These are phyloP conservation scores for Boletus reticuloceps DNA, from an alignment of 768 basidiomycete species.

Conservation along the genomic window DNA sequence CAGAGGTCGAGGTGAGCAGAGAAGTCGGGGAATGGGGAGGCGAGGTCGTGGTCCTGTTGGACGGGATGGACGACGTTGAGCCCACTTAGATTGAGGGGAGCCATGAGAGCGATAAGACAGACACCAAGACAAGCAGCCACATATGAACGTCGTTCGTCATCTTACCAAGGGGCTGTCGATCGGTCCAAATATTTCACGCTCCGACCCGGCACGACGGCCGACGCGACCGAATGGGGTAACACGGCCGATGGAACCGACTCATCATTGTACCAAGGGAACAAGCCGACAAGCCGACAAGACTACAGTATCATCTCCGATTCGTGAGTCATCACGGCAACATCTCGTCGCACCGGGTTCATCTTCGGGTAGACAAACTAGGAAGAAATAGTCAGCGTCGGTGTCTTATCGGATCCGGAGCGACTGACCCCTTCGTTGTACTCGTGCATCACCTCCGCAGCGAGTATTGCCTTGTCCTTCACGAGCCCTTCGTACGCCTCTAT, in stretches of 20 bases:
- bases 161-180: too few relatives aligned
- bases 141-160: not conserved
- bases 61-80: conserved; percentile 74
- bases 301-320: conserved; percentile 60
- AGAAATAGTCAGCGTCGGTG: not conserved
- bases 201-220: too few relatives aligned
- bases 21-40: conserved; percentile 68
- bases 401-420: conserved; percentile 7
- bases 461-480: conserved; percentile 71
- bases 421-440: conserved; percentile 80
- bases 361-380: conserved; percentile 81
- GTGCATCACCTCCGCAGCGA: conserved; percentile 77
- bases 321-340: conserved; percentile 84
- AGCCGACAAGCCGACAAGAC: not conserved
- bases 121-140: conserved; percentile 13
- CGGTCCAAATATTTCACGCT: too few relatives aligned
- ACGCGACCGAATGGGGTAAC: too few relatives aligned
- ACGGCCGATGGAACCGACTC: too few relatives aligned
- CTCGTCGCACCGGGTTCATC: conserved; percentile 69
- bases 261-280: not conserved
- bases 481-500: conserved; percentile 51
- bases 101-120: conserved; percentile 36
- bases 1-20: conserved; percentile 78
- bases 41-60: conserved; percentile 52
- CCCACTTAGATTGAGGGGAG: conserved; percentile 66